Evolutionary conservation across 2,329 filamentous ascomycete genomes (phyloP).

Genomic region (Fusarium sp.): DNA sequence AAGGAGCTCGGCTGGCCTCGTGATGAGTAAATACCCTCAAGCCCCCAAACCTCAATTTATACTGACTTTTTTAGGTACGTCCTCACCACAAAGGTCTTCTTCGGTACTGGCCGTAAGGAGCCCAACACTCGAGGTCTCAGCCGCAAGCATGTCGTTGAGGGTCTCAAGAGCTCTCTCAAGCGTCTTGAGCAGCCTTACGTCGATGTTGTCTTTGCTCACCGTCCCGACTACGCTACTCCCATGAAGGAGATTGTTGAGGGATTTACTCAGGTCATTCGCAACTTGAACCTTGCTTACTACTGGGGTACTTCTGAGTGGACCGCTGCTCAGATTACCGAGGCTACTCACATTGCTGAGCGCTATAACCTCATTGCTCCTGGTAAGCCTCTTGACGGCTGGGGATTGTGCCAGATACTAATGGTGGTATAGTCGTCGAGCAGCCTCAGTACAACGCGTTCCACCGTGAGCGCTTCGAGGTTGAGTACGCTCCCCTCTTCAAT

Average conservation of each 20-base stretch:
- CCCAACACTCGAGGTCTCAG: slow-evolving; percentile 71
- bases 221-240: slow-evolving; percentile 39
- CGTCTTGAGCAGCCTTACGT: slow-evolving; percentile 42
- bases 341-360: slow-evolving; percentile 62
- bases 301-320: slow-evolving; percentile 74
- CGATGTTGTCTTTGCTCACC: slow-evolving; percentile 42
- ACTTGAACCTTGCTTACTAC: slow-evolving; percentile 43
- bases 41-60: accelerated
- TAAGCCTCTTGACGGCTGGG: neutral
- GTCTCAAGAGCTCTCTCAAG: slow-evolving; percentile 39
- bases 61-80: slow-evolving; percentile 51
- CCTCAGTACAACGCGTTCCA: slow-evolving; percentile 72
- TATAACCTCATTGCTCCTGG: slow-evolving; percentile 68
- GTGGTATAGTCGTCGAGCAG: slow-evolving; percentile 66
- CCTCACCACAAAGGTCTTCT: slow-evolving; percentile 56
- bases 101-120: slow-evolving; percentile 44
- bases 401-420: accelerated
- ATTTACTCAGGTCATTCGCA: slow-evolving; percentile 42
- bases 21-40: slow-evolving; percentile 53
- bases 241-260: slow-evolving; percentile 43
- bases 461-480: slow-evolving; percentile 69
- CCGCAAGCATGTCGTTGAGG: slow-evolving; percentile 73
- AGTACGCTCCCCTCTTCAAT: slow-evolving; percentile 69
- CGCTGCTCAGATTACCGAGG: slow-evolving; percentile 72
- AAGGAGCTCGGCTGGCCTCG: slow-evolving; percentile 67